These are phyloP conservation scores for Jatropha curcas DNA, from an alignment of 345 rosid species.

Conservation along the genomic window DNA sequence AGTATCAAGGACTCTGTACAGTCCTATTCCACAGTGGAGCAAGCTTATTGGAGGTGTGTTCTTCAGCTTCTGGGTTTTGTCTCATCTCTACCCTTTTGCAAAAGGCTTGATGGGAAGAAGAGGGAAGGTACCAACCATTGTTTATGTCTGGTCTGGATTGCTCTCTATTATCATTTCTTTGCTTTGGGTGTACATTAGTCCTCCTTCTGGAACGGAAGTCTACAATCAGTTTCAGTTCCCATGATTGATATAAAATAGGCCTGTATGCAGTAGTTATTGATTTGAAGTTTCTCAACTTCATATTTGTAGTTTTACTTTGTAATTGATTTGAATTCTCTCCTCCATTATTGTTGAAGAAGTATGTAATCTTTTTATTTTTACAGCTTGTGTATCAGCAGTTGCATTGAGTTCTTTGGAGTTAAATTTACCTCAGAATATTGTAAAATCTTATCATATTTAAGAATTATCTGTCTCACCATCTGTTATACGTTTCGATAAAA, in stretches of 20 bases:
- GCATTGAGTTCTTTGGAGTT: too few relatives aligned
- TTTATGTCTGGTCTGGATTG: conserved; percentile 77
- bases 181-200: conserved; percentile 72
- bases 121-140: conserved; percentile 73
- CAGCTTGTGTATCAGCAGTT: neutral
- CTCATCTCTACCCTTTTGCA: conserved; percentile 76
- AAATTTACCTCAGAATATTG: too few relatives aligned
- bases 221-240: conserved; percentile 53
- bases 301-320: conserved; percentile 6
- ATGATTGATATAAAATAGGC: conserved; percentile 2
- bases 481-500: too few relatives aligned
- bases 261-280: conserved; percentile 1
- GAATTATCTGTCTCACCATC: too few relatives aligned
- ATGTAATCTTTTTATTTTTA: too few relatives aligned
- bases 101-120: conserved; percentile 87
- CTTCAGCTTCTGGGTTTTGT: conserved; percentile 78
- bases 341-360: neutral
- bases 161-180: conserved; percentile 61
- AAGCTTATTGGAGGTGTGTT: conserved; percentile 79
- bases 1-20: conserved; percentile 59
- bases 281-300: conserved; percentile 44
- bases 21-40: conserved; percentile 73
- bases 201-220: conserved; percentile 54
- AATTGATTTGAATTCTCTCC: neutral
- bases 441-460: too few relatives aligned